phyloP scores from a whole-genome alignment of 208 protist species.

The Novymonas esmeraldas region DNA sequence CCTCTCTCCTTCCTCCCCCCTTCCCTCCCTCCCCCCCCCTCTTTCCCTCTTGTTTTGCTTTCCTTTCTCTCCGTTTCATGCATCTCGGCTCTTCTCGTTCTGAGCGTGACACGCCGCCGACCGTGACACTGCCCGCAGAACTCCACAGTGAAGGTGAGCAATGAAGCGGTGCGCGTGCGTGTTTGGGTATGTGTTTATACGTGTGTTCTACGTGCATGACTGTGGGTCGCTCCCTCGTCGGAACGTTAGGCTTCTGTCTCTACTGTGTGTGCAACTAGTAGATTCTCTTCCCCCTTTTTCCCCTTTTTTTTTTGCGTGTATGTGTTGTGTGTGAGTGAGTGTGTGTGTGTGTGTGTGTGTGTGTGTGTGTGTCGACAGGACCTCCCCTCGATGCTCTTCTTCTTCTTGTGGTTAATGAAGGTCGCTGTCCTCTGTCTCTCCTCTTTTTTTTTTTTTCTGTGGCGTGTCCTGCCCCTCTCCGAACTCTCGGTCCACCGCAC shows the following conservation, averaged over 20 bases:
- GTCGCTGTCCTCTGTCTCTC: not conserved
- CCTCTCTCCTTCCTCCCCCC: not conserved
- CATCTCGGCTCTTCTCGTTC: not conserved
- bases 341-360: too few relatives aligned
- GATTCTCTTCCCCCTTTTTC: conserved; percentile 14
- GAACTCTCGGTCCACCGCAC: not conserved
- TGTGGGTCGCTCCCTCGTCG: too few relatives aligned
- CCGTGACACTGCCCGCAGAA: too few relatives aligned
- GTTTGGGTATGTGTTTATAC: too few relatives aligned
- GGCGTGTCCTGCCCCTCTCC: not conserved
- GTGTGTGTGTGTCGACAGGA: too few relatives aligned
- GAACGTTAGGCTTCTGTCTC: too few relatives aligned
- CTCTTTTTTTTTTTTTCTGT: not conserved
- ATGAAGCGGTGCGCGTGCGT: too few relatives aligned
- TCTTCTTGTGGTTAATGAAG: conserved; percentile 8
- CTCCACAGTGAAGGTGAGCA: too few relatives aligned
- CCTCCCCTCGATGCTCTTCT: not conserved
- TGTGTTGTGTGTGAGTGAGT: too few relatives aligned
- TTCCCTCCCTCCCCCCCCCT: not conserved
- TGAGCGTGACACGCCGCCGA: too few relatives aligned
- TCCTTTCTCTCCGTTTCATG: conserved; percentile 3
- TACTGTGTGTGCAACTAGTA: too few relatives aligned
- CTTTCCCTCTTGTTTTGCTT: conserved; percentile 1
- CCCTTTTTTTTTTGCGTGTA: not conserved
- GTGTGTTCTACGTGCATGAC: too few relatives aligned